phyloP scores from a whole-genome alignment of 306 rosid species.

The Castanea mollissima region DNA sequence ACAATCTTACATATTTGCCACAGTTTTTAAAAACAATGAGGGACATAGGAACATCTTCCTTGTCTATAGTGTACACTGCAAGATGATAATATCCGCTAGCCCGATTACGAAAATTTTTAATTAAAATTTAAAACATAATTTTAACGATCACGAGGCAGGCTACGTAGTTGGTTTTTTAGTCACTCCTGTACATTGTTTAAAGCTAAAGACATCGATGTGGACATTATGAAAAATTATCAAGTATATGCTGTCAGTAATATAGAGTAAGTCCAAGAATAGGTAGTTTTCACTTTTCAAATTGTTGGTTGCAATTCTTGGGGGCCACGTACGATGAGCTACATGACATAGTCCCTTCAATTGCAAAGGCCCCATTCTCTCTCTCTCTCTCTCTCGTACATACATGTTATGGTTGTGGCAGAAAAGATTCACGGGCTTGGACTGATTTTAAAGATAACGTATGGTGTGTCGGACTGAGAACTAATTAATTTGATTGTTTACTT shows the following conservation, averaged over 20 bases:
- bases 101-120: background rate
- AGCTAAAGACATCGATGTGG: conserved; percentile 40
- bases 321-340: conserved; percentile 37
- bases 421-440: conserved; percentile 15
- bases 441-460: conserved; percentile 4
- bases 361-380: conserved; percentile 21
- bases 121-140: conserved; percentile 13
- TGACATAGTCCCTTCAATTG: conserved; percentile 19
- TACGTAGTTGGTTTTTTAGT: conserved; percentile 56
- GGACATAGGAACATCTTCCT: conserved; percentile 7
- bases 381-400: background rate
- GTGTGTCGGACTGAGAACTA: background rate
- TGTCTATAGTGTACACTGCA: background rate
- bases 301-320: conserved; percentile 28
- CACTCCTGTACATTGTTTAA: conserved; percentile 48
- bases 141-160: conserved; percentile 56
- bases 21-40: conserved; percentile 15
- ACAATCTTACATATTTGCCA: background rate
- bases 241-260: conserved; percentile 26
- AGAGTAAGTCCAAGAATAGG: conserved; percentile 42
- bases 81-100: conserved; percentile 8
- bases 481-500: background rate
- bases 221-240: conserved; percentile 28
- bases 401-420: conserved; percentile 32
- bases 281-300: conserved; percentile 52